Conservation (phyloP, 768 basidiomycete genomes). For the Melanogaster broomeanus region DNA sequence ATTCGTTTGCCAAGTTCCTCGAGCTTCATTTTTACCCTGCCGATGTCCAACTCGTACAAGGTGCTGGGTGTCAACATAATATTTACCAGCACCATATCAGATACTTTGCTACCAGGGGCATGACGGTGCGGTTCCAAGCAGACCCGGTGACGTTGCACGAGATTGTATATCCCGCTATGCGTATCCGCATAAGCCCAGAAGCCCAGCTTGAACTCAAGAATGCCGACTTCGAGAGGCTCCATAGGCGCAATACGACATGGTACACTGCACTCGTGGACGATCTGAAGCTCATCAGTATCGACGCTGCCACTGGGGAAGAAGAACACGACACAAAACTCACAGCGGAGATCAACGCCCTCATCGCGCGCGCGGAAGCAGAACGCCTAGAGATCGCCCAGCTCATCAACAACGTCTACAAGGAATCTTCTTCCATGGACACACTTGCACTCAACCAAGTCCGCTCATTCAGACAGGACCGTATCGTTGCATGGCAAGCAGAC, state of each 20-base stretch:
- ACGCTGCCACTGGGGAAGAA: conserved; percentile 79
- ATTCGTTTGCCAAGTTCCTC: conserved; percentile 95
- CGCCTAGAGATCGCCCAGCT: conserved; percentile 69
- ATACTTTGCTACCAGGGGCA: conserved; percentile 81
- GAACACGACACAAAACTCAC: conserved; percentile 64
- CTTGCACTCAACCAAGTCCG: conserved; percentile 86
- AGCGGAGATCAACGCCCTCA: conserved; percentile 63
- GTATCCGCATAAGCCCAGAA: conserved; percentile 83
- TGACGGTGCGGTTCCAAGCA: conserved; percentile 87
- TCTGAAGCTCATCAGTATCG: conserved; percentile 73
- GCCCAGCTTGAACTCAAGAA: conserved; percentile 90
- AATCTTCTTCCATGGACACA: conserved; percentile 81
- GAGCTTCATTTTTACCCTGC: conserved; percentile 96
- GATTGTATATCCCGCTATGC: conserved; percentile 85
- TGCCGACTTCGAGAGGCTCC: conserved; percentile 78
- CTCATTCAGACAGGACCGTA: conserved; percentile 86
- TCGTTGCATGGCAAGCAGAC: conserved; percentile 96
- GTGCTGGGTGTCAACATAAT: conserved; percentile 91
- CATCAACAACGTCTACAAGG: conserved; percentile 79
- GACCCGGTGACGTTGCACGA: conserved; percentile 84
- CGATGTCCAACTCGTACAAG: conserved; percentile 80
- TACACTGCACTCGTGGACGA: conserved; percentile 76
- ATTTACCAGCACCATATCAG: conserved; percentile 91
- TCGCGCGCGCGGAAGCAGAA: conserved; percentile 73
- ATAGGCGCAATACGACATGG: conserved; percentile 72